Base-by-base conservation (phyloP, 2,329 filamentous ascomycete genomes). In the Pyrenochaeta sp. region DNA sequence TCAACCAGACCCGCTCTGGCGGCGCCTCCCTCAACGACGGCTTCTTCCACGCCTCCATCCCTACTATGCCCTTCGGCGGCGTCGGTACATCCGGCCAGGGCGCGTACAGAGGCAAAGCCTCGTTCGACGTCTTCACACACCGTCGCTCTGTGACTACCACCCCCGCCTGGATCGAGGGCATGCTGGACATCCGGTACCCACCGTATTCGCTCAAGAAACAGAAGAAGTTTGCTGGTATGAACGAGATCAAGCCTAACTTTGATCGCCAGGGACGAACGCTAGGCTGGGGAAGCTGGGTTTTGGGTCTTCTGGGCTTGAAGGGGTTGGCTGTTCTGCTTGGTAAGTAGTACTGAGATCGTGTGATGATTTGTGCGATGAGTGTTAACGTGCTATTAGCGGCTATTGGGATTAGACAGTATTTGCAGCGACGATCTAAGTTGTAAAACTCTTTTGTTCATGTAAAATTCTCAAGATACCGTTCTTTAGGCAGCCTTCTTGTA, bases 51-150 rank as follows among this genome's bases (percentile, higher is more conserved):
- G 88, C 85, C 58, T 84, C 85, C 24, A 85, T 95, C 62, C 85
- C 86, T 32, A 91, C 88, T 2, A 81, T 95, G 1, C 83, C 90
- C 37, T 96, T 96, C 74, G 93, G 93, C 63, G 92, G 92, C 68
- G 90, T 96, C 7, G 92, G 93, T 63, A 86, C 90, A 66, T 92
- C 89, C 44, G 92, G 92, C 52, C 84, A 85, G 60, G 92, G 92
- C 60, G 81, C 86, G 30, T 96, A 96, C 81, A 88, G 91, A 67
- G 93, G 93, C 59, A 88, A 88, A 71, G 84, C 90, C n/a, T 86
- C 84, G 1, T 91, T 91, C 77, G 88, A 91, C 67, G 80, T 80
- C 64, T 91, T 90, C 72, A 86, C 86, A 1, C 89, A 91, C 75
- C 81, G 84, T 19, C 82, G 87, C 37, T 80, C 82, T 49, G 78